Percentiles rank a stretch among this genome's conserved stretches.
Conservation (phyloP, 257 asterid species). For the Primulina eburnea region DNA sequence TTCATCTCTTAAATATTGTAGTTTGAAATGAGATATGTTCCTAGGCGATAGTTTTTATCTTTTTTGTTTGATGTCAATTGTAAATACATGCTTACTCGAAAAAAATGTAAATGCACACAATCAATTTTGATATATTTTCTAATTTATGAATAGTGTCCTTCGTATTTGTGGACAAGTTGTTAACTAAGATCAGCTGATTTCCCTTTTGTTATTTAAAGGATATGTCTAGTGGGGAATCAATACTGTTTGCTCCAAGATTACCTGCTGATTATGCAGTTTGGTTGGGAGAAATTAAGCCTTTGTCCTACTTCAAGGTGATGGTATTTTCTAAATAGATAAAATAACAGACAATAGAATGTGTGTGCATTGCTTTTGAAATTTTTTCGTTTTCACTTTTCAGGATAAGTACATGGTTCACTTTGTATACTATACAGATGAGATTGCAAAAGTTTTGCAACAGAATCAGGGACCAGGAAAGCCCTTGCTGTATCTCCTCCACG, state of each 20-base stretch:
- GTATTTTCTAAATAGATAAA: conserved; percentile 2
- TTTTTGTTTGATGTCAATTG: conserved; percentile 3
- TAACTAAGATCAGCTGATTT: conserved; percentile 18
- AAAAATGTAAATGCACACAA: not conserved
- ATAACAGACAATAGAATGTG: conserved; percentile 16
- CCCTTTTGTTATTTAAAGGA: conserved; percentile 51
- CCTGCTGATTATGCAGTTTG: conserved; percentile 34
- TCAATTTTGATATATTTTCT: not conserved
- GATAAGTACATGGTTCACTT: conserved; percentile 37
- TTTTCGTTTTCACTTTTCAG: conserved; percentile 56
- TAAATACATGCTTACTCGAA: not conserved
- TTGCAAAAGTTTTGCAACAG: conserved; percentile 53
- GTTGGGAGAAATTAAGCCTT: conserved; percentile 87
- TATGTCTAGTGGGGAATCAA: conserved; percentile 71
- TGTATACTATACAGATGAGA: conserved; percentile 61
- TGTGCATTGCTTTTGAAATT: conserved; percentile 24
- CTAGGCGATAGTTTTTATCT: not conserved
- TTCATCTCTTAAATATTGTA: too few relatives aligned
- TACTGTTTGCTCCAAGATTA: conserved; percentile 86
- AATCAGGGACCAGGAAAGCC: conserved; percentile 70
- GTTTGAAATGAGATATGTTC: conserved; percentile 2
- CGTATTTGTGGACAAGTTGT: conserved; percentile 10
- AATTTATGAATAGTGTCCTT: conserved; percentile 8
- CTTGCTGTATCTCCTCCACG: conserved; percentile 78
- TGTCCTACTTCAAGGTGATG: conserved; percentile 74